phyloP scores from a whole-genome alignment of 805 yeast genomes.

The Wilhelminamyces savonicus region DNA sequence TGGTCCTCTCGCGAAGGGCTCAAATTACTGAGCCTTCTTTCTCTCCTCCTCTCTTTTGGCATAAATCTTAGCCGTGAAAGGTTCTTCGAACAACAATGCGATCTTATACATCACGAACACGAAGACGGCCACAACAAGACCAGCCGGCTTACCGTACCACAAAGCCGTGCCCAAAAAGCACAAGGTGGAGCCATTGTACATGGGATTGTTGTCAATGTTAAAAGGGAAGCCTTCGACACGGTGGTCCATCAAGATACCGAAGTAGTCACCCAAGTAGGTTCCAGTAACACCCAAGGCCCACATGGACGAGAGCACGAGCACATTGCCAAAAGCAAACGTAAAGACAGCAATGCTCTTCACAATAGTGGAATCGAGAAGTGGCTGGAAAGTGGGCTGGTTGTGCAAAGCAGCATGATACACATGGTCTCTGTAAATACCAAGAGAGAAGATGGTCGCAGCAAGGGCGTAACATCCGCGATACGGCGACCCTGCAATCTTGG shows the following conservation, averaged over 20 bases:
- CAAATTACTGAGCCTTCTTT: too few species aligned
- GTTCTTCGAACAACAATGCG: conserved; percentile 89
- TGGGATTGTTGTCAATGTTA: conserved; percentile 85
- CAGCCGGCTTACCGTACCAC: conserved; percentile 86
- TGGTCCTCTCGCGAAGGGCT: too few species aligned
- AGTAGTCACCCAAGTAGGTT: conserved; percentile 94
- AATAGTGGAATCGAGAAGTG: conserved; percentile 35
- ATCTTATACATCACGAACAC: conserved; percentile 79
- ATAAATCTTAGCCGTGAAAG: conserved; percentile 89
- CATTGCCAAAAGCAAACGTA: conserved; percentile 63
- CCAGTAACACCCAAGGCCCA: conserved; percentile 92
- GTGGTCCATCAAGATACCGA: conserved; percentile 88
- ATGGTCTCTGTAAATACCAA: conserved; percentile 80
- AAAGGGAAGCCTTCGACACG: conserved; percentile 93
- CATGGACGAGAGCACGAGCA: conserved; percentile 82
- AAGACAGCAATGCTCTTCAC: conserved; percentile 48
- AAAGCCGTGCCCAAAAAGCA: conserved; percentile 89
- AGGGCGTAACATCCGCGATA: conserved; percentile 77
- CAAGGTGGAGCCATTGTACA: conserved; percentile 91
- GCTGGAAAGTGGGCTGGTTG: conserved; percentile 61
- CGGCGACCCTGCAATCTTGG: conserved; percentile 65
- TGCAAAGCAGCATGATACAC: conserved; percentile 65
- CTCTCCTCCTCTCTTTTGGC: conserved; percentile 54
- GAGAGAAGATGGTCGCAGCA: conserved; percentile 75
- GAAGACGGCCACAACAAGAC: conserved; percentile 61